phyloP scores from a whole-genome alignment of 1,284 basidiomycete species.

The Pseudozyma hubeiensis region DNA sequence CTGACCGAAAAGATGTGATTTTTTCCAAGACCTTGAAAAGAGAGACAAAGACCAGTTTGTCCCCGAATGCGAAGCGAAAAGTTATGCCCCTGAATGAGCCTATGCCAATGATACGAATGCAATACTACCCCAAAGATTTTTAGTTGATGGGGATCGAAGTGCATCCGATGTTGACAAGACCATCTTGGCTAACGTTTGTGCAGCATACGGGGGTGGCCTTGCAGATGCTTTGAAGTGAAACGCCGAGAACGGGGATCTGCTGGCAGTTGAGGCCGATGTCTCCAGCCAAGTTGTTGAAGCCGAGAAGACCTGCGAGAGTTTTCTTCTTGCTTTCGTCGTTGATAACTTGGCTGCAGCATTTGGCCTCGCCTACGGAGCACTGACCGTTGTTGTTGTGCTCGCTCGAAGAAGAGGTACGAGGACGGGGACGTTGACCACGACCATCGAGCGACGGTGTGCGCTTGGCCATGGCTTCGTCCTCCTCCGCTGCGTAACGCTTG shows the following conservation, averaged over 20 bases:
- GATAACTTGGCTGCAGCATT: constrained; percentile 55
- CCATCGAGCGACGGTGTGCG: constrained; percentile 34
- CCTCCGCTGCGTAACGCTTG: constrained; percentile 40
- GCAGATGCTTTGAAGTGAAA: constrained; percentile 46
- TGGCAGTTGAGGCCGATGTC: constrained; percentile 53
- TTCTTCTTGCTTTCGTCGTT: constrained; percentile 51
- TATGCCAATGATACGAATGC: constrained; percentile 6
- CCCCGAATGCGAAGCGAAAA: too few species aligned
- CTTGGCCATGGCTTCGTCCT: constrained; percentile 43
- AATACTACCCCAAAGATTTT: constrained; percentile 1
- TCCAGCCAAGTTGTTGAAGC: constrained; percentile 47
- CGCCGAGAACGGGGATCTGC: constrained; percentile 47
- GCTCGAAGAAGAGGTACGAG: constrained; percentile 9
- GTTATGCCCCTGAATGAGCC: too few species aligned
- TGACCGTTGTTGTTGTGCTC: constrained; percentile 53
- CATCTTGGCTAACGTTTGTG: constrained; percentile 53
- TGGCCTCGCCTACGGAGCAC: constrained; percentile 47
- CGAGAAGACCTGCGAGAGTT: constrained; percentile 50
- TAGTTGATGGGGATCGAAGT: constrained; percentile 57
- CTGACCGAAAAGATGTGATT: too few species aligned
- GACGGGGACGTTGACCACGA: constrained; percentile 41
- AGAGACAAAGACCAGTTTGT: too few species aligned
- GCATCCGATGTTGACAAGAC: constrained; percentile 59
- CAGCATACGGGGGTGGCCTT: constrained; percentile 55
- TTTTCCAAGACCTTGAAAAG: background rate